Percentiles rank a stretch among this genome's conserved stretches.
These are phyloP conservation scores for Cornus kousa DNA, from an alignment of 148 eudicot species.

Conservation along the genomic window DNA sequence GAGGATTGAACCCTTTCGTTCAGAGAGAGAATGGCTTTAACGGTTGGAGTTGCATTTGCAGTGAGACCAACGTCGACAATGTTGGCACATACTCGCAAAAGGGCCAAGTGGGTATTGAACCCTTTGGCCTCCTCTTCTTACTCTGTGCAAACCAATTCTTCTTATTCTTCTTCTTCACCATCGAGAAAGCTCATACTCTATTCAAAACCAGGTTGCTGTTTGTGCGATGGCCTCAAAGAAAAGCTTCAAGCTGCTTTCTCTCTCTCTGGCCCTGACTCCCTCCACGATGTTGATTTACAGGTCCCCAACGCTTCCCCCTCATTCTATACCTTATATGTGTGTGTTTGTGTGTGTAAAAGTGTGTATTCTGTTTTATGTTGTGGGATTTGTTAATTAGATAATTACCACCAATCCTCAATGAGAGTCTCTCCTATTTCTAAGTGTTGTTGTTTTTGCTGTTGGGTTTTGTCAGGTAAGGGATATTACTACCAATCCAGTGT, in stretches of 20 bases:
- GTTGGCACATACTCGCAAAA: not conserved
- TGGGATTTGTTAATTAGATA: not conserved
- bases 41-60: not conserved
- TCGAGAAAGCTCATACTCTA: constrained; percentile 61
- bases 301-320: constrained; percentile 15
- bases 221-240: constrained; percentile 93
- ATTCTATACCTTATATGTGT: not conserved
- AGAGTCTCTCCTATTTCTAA: too few relatives aligned
- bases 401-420: too few relatives aligned
- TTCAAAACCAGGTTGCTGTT: constrained; percentile 92
- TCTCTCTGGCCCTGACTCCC: constrained; percentile 41
- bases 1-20: not conserved
- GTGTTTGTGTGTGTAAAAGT: not conserved
- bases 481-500: constrained; percentile 81
- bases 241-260: constrained; percentile 67
- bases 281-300: constrained; percentile 59
- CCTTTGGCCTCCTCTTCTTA: constrained; percentile 13
- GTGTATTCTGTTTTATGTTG: not conserved
- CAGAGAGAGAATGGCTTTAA: not conserved
- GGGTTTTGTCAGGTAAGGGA: constrained; percentile 60
- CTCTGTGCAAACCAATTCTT: constrained; percentile 18
- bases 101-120: constrained; percentile 5
- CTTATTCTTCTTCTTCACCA: constrained; percentile 37
- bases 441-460: constrained; percentile 7
- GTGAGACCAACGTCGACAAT: constrained; percentile 5